These are phyloP conservation scores for Limnanthes douglasii DNA, from an alignment of 345 rosid genomes.

Conservation along the genomic window DNA sequence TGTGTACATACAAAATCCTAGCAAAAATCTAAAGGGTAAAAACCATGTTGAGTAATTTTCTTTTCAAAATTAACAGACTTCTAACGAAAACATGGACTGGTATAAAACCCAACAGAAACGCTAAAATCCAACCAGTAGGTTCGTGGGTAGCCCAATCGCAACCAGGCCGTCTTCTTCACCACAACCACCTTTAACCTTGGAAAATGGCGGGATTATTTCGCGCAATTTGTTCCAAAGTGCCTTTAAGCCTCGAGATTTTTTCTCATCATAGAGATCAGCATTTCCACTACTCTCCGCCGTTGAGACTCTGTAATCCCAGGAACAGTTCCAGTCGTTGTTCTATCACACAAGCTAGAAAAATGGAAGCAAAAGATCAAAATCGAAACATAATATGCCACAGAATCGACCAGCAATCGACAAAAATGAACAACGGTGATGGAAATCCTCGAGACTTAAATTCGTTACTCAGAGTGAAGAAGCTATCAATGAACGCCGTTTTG, in stretches of 20 bases:
- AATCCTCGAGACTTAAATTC: background rate
- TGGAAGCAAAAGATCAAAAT: background rate
- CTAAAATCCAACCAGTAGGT: too few species aligned
- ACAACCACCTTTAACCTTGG: too few species aligned
- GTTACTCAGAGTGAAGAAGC: constrained; percentile 21
- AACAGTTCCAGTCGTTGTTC: background rate
- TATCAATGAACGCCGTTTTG: constrained; percentile 27
- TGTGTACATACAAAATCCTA: too few species aligned
- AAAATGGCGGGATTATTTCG: constrained; percentile 10
- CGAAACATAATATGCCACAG: too few species aligned
- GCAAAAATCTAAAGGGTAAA: too few species aligned
- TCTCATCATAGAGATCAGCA: background rate
- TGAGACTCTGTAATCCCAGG: too few species aligned
- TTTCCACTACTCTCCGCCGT: background rate
- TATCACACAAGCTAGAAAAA: background rate
- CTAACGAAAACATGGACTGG: too few species aligned
- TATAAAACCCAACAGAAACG: too few species aligned
- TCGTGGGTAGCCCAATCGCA: too few species aligned
- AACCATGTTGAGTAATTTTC: too few species aligned
- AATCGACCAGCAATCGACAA: background rate
- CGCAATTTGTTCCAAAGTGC: background rate
- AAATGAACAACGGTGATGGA: constrained; percentile 4
- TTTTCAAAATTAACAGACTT: too few species aligned
- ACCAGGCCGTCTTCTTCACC: too few species aligned
- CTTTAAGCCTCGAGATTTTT: background rate